A percentile compares a stretch with the other conserved stretches of the same genome.
phyloP scores from a whole-genome alignment of 1,139 yeast genomes.

The Candida tropicalis region DNA sequence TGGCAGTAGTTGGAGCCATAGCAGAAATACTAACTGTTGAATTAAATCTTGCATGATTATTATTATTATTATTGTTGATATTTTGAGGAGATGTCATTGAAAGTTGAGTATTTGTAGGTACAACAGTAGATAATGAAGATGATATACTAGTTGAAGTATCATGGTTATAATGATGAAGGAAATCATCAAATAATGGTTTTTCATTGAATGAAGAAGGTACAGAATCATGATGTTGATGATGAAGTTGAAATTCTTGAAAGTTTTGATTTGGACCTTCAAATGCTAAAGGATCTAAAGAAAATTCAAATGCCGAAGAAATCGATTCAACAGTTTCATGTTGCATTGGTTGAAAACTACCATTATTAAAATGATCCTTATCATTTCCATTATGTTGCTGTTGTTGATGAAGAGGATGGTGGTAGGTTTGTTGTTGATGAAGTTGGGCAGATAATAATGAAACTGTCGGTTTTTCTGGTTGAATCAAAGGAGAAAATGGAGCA shows the following conservation, averaged over 20 bases:
- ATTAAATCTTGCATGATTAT: constrained; percentile 1
- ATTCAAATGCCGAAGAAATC: constrained; percentile 23
- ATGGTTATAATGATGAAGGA: constrained; percentile 9
- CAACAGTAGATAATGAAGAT: constrained; percentile 13
- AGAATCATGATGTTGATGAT: constrained; percentile 10
- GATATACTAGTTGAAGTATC: constrained; percentile 12
- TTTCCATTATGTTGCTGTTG: constrained; percentile 1
- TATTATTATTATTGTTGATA: constrained; percentile 1
- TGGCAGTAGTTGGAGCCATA: constrained; percentile 12
- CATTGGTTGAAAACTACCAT: background rate
- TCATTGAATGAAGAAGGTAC: constrained; percentile 15
- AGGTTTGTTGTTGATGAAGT: constrained; percentile 32
- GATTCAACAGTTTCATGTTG: constrained; percentile 9
- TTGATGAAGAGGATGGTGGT: background rate
- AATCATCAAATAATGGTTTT: constrained; percentile 18
- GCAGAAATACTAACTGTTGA: constrained; percentile 8
- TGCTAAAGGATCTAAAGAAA: constrained; percentile 37
- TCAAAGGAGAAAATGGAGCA: constrained; percentile 36
- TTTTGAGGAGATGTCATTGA: constrained; percentile 6
- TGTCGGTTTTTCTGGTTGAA: constrained; percentile 4
- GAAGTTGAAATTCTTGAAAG: constrained; percentile 15
- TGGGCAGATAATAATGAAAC: constrained; percentile 1
- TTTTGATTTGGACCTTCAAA: constrained; percentile 35
- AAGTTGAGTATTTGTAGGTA: constrained; percentile 14
- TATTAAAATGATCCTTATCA: constrained; percentile 6